A percentile compares a stretch with the other conserved stretches of the same genome.
These are phyloP conservation scores for Stephania cephalantha DNA, from an alignment of 164 flowering plant species.

Conservation along the genomic window DNA sequence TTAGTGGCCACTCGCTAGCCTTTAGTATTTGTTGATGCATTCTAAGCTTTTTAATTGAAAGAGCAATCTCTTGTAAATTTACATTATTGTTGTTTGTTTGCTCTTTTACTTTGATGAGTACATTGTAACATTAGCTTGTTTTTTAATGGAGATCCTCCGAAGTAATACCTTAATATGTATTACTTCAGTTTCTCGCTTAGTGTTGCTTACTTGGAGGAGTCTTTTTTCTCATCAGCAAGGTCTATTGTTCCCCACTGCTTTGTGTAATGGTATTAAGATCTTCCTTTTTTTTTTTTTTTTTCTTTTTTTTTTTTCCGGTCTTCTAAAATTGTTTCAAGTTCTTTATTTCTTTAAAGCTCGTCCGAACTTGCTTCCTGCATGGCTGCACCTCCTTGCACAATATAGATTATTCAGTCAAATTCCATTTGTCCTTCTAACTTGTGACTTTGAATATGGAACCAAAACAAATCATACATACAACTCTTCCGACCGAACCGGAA, in stretches of 20 bases:
- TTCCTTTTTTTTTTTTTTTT: no score
- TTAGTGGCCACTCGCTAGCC: constrained; percentile 63
- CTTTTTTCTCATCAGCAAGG: neutral
- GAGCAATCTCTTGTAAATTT: neutral
- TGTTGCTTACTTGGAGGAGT: neutral
- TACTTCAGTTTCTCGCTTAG: neutral
- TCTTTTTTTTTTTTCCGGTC: no score
- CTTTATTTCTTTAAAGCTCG: neutral
- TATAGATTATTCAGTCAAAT: neutral
- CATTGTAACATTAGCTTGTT: neutral
- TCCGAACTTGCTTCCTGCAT: neutral
- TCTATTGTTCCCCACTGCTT: no score
- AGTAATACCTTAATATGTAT: neutral
- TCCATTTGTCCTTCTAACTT: neutral
- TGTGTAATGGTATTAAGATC: no score
- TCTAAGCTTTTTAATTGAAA: neutral
- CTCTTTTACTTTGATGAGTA: neutral
- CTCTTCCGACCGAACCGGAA: neutral
- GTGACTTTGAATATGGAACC: neutral
- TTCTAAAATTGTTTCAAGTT: neutral
- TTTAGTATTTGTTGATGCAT: neutral
- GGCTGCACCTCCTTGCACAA: neutral
- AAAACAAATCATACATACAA: neutral
- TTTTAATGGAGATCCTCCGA: neutral
- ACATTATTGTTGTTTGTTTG: neutral